Conservation (phyloP, 148 eudicot species). For the Diospyros lotus region DNA sequence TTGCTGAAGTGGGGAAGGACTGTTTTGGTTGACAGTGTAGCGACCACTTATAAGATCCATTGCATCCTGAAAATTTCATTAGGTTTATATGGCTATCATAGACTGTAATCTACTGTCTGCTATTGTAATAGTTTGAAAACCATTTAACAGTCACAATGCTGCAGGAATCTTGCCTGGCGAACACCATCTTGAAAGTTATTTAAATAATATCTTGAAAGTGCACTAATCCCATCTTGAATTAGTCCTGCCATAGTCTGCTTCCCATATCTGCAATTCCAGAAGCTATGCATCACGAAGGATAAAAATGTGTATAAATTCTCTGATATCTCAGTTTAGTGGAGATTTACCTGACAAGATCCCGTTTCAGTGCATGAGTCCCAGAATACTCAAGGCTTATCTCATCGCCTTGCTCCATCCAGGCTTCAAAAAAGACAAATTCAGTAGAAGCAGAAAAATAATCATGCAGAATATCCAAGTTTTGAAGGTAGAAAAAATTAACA, state of each 20-base stretch:
- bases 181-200: constrained; percentile 96
- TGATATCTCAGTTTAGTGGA: neutral
- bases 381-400: constrained; percentile 91
- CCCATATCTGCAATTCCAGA: constrained; percentile 56
- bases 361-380: constrained; percentile 88
- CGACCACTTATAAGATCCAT: constrained; percentile 90
- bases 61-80: constrained; percentile 64
- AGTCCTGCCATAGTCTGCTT: constrained; percentile 82
- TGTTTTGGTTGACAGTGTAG: constrained; percentile 54
- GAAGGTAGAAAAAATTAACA: constrained; percentile 10
- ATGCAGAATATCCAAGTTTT: neutral
- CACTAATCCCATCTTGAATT: constrained; percentile 82
- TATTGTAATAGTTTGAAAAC: neutral
- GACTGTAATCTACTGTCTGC: neutral
- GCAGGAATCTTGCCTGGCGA: constrained; percentile 59
- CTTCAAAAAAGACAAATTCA: constrained; percentile 30
- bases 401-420: constrained; percentile 98
- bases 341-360: constrained; percentile 85
- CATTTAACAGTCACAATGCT: neutral
- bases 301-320: neutral
- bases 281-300: constrained; percentile 2
- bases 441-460: constrained; percentile 10
- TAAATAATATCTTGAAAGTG: constrained; percentile 85
- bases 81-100: neutral
- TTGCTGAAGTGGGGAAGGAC: constrained; percentile 60